phyloP scores from a whole-genome alignment of 805 yeast species.

The Suhomyces xylopsoci region DNA sequence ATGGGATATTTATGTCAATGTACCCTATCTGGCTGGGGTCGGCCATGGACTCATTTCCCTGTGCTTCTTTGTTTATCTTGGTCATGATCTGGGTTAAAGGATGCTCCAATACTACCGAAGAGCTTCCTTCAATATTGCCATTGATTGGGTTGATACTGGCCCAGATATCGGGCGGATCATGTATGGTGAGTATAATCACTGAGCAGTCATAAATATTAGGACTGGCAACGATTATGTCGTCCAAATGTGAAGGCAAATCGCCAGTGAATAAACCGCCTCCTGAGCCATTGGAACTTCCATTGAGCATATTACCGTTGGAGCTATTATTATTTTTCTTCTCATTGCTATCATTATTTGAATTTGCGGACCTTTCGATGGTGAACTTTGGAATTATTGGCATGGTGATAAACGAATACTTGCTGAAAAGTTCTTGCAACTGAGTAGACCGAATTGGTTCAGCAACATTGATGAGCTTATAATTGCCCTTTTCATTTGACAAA shows the following conservation, averaged over 20 bases:
- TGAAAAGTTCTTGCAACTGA: constrained; percentile 59
- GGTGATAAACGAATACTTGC: constrained; percentile 55
- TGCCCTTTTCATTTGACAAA: constrained; percentile 21
- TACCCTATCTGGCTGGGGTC: constrained; percentile 52
- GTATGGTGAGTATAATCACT: constrained; percentile 69
- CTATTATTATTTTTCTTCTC: constrained; percentile 2
- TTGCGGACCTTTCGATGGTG: neutral
- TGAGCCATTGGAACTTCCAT: neutral
- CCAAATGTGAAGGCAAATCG: constrained; percentile 49
- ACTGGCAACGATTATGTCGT: constrained; percentile 67
- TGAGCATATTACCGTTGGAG: neutral
- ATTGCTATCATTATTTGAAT: constrained; percentile 16
- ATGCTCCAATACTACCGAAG: constrained; percentile 74
- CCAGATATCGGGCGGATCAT: constrained; percentile 93
- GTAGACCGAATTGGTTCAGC: constrained; percentile 73
- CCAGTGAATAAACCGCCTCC: constrained; percentile 23
- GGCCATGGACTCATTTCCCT: constrained; percentile 12
- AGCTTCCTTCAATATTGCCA: constrained; percentile 71
- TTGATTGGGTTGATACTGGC: constrained; percentile 76
- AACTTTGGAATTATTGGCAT: constrained; percentile 57
- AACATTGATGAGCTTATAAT: constrained; percentile 45
- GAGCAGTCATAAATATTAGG: constrained; percentile 62
- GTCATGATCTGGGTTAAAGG: constrained; percentile 60
- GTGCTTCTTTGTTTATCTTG: constrained; percentile 42
- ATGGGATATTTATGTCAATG: constrained; percentile 80